Base-by-base conservation (phyloP, 2,329 filamentous ascomycete genomes). In the Nothophoma quercina region DNA sequence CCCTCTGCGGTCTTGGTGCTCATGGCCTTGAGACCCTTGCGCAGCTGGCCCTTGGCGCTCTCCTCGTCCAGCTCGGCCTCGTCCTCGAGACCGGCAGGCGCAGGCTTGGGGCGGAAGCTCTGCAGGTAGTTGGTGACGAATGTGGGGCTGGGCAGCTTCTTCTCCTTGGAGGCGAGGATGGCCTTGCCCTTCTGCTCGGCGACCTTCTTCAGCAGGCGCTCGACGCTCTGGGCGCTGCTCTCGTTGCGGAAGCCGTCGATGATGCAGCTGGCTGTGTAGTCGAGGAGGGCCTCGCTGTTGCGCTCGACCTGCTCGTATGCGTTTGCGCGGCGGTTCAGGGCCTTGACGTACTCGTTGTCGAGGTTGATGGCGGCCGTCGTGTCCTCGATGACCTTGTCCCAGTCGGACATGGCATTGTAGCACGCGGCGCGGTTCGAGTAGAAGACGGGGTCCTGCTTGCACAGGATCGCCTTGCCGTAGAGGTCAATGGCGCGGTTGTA, bases 81-180 rank as follows among this genome's bases (percentile, higher is more conserved):
- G 63, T 96, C 91, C 55, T 93, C 92, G 44, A 99, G 81, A 10
- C 91, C 93, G 56, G 82, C 85, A 4, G 95, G 93, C 2, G 91
- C 84, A 39, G 86, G 82, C 79, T 89, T 90, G 53, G 87, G 82
- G 55, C 95, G 89, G 89, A 99, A 99, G 80, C 93, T 98, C 79
- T 98, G 93, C 25, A 99, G 88, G 77, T 99, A 99, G 82, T 99
- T 99, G 72, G 92, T 91, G 63, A 99, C 93, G 67, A 98, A 99
- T 10, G 93, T 97, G 23, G 95, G 89, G 77, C 93, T 97, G 16
- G 95, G 95, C 42, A 99, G 84, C 79, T 91, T 93, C 79, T 91
- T 89, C 66, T 84, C 83, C 76, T 93, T 93, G 55, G 84, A 83
- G 68, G 84, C 85, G 48, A 99, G 82, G 71, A 99, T 96, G 60